These are phyloP conservation scores for Zygotorulaspora danielsina DNA, from an alignment of 805 yeast species.

Conservation along the genomic window DNA sequence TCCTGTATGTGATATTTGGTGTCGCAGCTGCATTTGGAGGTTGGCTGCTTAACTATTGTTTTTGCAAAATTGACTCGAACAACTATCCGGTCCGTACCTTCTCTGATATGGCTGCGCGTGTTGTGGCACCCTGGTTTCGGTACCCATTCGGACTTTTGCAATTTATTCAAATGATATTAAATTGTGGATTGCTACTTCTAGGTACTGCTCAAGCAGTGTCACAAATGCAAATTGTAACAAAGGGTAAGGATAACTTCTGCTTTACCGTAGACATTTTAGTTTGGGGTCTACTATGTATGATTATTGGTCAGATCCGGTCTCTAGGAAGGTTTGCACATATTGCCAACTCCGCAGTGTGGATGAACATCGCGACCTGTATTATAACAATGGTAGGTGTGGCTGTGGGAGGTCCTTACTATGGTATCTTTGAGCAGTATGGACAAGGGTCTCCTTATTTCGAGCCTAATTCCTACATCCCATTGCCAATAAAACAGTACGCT, in stretches of 20 bases:
- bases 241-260: slow-evolving; percentile 34
- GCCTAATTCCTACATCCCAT: slow-evolving; percentile 11
- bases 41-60: slow-evolving; percentile 36
- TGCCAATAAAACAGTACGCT: slow-evolving; percentile 23
- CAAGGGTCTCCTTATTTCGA: slow-evolving; percentile 15
- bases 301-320: slow-evolving; percentile 41
- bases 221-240: slow-evolving; percentile 32
- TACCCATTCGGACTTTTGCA: slow-evolving; percentile 32
- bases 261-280: slow-evolving; percentile 41
- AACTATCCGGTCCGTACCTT: slow-evolving; percentile 43
- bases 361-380: slow-evolving; percentile 42
- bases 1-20: slow-evolving; percentile 41
- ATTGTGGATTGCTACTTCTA: slow-evolving; percentile 42
- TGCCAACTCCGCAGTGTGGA: slow-evolving; percentile 45
- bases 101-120: slow-evolving; percentile 41
- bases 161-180: slow-evolving; percentile 41
- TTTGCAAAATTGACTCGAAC: slow-evolving; percentile 38
- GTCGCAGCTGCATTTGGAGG: slow-evolving; percentile 43
- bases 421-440: slow-evolving; percentile 25
- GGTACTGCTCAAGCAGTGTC: slow-evolving; percentile 43
- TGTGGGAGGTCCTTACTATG: slow-evolving; percentile 36
- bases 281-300: slow-evolving; percentile 43
- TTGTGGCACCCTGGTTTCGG: slow-evolving; percentile 28
- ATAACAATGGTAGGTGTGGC: slow-evolving; percentile 44
- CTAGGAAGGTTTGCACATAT: slow-evolving; percentile 39